These are phyloP conservation scores for Hylodesmum podocarpum DNA, from an alignment of 306 rosid species.

Conservation along the genomic window DNA sequence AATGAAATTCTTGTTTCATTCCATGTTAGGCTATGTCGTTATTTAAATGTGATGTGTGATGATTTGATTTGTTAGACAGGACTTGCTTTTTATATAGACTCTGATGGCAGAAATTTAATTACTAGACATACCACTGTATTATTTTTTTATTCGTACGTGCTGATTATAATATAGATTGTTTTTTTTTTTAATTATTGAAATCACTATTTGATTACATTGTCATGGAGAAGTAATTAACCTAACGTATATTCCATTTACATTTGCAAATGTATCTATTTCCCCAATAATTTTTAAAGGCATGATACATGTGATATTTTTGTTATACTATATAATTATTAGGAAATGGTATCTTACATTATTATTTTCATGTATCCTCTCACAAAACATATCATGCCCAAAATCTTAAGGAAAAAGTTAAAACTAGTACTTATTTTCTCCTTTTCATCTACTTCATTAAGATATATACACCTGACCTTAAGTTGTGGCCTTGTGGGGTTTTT, in stretches of 20 bases:
- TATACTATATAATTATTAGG: background rate
- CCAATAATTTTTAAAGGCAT: background rate
- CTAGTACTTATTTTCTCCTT: background rate
- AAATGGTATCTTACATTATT: background rate
- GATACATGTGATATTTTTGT: background rate
- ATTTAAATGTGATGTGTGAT: background rate
- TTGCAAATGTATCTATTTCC: too few relatives aligned
- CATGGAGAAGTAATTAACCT: background rate
- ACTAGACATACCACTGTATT: too few relatives aligned
- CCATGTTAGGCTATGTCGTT: background rate
- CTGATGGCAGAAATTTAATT: background rate
- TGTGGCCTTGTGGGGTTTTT: conserved; percentile 14
- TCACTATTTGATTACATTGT: background rate
- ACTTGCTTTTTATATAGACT: background rate
- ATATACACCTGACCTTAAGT: conserved; percentile 2
- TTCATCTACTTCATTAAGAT: background rate
- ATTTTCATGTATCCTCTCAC: background rate
- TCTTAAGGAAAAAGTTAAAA: background rate
- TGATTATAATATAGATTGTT: too few relatives aligned
- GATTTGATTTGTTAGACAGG: too few relatives aligned
- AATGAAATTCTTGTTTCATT: background rate
- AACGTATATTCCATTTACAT: background rate
- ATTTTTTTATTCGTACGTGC: too few relatives aligned
- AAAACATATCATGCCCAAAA: background rate
- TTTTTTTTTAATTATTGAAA: too few relatives aligned